A percentile compares a stretch with the other conserved stretches of the same genome.
Conservation (phyloP, 1,284 basidiomycete genomes). For the Tremellales sp. region DNA sequence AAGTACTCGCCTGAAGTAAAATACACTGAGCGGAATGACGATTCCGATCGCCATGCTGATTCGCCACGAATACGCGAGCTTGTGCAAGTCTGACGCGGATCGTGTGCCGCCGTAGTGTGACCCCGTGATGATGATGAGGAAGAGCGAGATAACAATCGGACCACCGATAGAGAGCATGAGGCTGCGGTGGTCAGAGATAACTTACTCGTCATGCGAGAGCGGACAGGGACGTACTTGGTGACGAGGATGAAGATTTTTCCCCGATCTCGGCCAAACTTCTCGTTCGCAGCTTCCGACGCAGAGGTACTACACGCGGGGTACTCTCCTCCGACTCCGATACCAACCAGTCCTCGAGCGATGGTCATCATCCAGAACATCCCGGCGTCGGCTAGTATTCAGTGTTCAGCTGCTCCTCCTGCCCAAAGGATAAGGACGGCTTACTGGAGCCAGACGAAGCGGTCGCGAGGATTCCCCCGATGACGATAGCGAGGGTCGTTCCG, state of each 20-base stretch:
- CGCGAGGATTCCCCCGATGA: slow-evolving; percentile 65
- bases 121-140: slow-evolving; percentile 61
- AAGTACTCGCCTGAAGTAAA: slow-evolving; percentile 44
- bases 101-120: slow-evolving; percentile 24
- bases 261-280: slow-evolving; percentile 59
- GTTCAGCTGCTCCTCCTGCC: background rate
- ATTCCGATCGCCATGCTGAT: slow-evolving; percentile 70
- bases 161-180: slow-evolving; percentile 55
- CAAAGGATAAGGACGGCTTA: slow-evolving; percentile 5
- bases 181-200: slow-evolving; percentile 15
- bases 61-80: slow-evolving; percentile 69
- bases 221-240: slow-evolving; percentile 53
- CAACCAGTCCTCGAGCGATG: slow-evolving; percentile 65
- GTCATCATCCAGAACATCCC: slow-evolving; percentile 76
- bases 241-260: slow-evolving; percentile 73
- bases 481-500: slow-evolving; percentile 64
- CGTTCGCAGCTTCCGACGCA: slow-evolving; percentile 69
- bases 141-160: slow-evolving; percentile 65
- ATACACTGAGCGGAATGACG: slow-evolving; percentile 63
- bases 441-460: slow-evolving; percentile 64
- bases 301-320: slow-evolving; percentile 68
- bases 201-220: background rate
- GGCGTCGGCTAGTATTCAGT: slow-evolving; percentile 11
- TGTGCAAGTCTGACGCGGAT: slow-evolving; percentile 60
- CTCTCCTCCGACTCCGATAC: slow-evolving; percentile 70